A percentile compares a stretch with the other conserved stretches of the same genome.
Evolutionary conservation across 352 stramenopile genomes (phyloP).

Genomic region (Phytophthora sp.): DNA sequence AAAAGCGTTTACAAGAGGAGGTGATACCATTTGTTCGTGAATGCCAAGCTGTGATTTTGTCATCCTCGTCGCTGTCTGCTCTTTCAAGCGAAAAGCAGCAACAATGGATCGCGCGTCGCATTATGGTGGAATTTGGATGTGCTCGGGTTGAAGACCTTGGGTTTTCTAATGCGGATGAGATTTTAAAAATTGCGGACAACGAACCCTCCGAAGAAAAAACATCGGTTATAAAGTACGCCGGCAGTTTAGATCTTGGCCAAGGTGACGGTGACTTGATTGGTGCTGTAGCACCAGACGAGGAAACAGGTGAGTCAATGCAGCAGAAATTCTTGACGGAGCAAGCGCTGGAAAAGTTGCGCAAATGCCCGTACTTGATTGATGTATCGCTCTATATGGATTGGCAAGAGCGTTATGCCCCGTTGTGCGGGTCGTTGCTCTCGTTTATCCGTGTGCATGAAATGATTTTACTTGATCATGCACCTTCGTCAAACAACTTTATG

Average conservation of each 20-base stretch:
- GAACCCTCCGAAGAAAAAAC: conserved; percentile 1
- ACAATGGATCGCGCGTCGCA: conserved; percentile 37
- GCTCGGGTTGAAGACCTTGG: conserved; percentile 19
- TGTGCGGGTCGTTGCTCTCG: conserved; percentile 61
- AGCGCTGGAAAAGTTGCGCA: conserved; percentile 49
- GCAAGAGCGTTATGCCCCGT: conserved; percentile 60
- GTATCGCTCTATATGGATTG: conserved; percentile 61
- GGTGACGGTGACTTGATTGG: conserved; percentile 6
- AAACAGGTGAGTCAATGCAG: conserved; percentile 57
- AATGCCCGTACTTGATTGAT: conserved; percentile 72
- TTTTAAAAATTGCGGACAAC: conserved; percentile 27
- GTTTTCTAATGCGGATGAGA: conserved; percentile 23
- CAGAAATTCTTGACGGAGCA: conserved; percentile 45
- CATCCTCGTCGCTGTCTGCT: conserved; percentile 25
- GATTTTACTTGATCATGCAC: conserved; percentile 81
- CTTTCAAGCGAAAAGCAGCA: conserved; percentile 36
- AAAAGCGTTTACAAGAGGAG: conserved; percentile 24
- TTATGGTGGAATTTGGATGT: conserved; percentile 34
- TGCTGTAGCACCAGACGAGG: not conserved
- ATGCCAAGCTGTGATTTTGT: conserved; percentile 27
- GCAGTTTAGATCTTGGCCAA: conserved; percentile 34
- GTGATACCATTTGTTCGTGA: conserved; percentile 36
- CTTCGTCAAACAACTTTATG: conserved; percentile 43
- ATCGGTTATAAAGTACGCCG: conserved; percentile 47
- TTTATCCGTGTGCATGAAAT: conserved; percentile 87